Evolutionary conservation across 345 rosid genomes (phyloP), one percentile per base, ranked within the genome.

Genomic region (Dipteronia dyeriana): DNA sequence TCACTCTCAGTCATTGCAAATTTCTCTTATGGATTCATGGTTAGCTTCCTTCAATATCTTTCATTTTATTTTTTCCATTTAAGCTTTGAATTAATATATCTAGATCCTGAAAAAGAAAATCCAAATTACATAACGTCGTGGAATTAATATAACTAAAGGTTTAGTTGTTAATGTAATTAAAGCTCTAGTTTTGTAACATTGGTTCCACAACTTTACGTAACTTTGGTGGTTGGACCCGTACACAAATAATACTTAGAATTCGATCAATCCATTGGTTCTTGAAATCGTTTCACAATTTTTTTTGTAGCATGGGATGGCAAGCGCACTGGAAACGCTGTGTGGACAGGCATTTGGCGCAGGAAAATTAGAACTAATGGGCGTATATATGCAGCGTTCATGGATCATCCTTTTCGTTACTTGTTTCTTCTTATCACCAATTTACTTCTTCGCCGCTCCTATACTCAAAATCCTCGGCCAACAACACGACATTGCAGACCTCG

Each of bases 301-400:
- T 34, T 34, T 4, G 85, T 88, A 95, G 99, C 89, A 94, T 39
- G 99, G 98, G 5, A 94, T 96, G 99, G 99, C 90, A 29, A 96
- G 99, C 82, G 98, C 99, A 31, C 77, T 92, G 26, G 98, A 96
- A 84, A 96, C 98, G 26, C 75, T 96, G 70, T 96, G 98, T 19
- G 97, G 99, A 14, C 99, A 96, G 72, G 98, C 99, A 76, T 96
- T 86, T 78, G 99, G 99, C 19, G 97, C 97, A 11, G 99, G 98
- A 31, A 95, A 92, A 80, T 57, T 81, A 51, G 79, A 84, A 20
- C 76, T 94, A 82, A 87, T 94, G 13, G 99, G 99, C 3, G 90
- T 96, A 22, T 94, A 96, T 80, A 81, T 92, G 93, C 99, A 96
- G 72, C 91, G 99, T 23, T 94, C 99, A 19, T 86, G 92, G 94